A percentile compares a stretch with the other conserved stretches of the same genome.
Conservation (phyloP, 495 filamentous ascomycete genomes). For the Hypoxylon subgilvum region DNA sequence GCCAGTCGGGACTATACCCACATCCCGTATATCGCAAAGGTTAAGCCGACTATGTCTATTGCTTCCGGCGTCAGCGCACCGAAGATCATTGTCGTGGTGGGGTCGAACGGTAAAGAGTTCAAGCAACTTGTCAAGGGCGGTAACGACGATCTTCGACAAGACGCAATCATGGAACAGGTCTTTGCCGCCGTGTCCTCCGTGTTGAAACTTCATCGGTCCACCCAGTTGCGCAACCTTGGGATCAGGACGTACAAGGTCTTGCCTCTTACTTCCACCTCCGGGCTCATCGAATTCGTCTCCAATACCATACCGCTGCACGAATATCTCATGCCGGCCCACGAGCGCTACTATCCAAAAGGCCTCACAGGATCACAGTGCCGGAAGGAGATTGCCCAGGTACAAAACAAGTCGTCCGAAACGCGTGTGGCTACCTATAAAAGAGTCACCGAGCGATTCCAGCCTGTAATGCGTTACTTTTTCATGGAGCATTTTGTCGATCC, state of each 20-base stretch:
- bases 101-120: slow-evolving; percentile 74
- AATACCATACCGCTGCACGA: slow-evolving; percentile 90
- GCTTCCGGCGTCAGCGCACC: slow-evolving; percentile 90
- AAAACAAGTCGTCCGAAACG: slow-evolving; percentile 68
- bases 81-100: slow-evolving; percentile 83
- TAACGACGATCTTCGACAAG: slow-evolving; percentile 95
- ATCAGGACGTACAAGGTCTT: slow-evolving; percentile 97
- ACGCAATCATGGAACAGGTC: slow-evolving; percentile 99
- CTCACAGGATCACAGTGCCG: slow-evolving; percentile 75
- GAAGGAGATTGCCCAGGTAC: slow-evolving; percentile 74
- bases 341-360: slow-evolving; percentile 83
- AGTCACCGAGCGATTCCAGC: slow-evolving; percentile 80
- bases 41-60: slow-evolving; percentile 75
- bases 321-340: slow-evolving; percentile 88
- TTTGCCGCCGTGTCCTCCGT: slow-evolving; percentile 94
- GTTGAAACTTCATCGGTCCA: slow-evolving; percentile 80
- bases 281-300: slow-evolving; percentile 96
- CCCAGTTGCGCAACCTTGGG: slow-evolving; percentile 82
- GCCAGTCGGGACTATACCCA: slow-evolving; percentile 74
- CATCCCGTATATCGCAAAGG: slow-evolving; percentile 72
- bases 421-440: slow-evolving; percentile 75
- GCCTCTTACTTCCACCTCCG: slow-evolving; percentile 78
- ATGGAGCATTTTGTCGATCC: slow-evolving; percentile 93
- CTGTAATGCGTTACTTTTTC: slow-evolving; percentile 97
- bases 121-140: slow-evolving; percentile 94